phyloP scores from a whole-genome alignment of 352 stramenopile genomes.

The Phytophthora melonis region DNA sequence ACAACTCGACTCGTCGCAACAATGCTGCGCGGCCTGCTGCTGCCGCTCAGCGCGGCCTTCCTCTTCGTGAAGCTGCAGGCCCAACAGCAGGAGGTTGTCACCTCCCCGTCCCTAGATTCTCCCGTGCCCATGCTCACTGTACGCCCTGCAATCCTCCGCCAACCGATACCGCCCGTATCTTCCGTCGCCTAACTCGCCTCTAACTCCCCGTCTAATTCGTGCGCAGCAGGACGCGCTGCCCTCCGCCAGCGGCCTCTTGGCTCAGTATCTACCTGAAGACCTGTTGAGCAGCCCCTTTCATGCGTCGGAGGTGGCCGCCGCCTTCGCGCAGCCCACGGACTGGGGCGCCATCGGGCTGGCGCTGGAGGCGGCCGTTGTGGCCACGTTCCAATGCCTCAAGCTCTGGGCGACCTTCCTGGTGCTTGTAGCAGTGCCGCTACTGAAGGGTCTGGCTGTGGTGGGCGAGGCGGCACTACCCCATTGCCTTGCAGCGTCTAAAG shows the following conservation, averaged over 20 bases:
- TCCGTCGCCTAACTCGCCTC: not conserved
- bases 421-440: slow-evolving; percentile 56
- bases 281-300: slow-evolving; percentile 13
- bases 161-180: not conserved
- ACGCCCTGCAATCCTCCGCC: slow-evolving; percentile 1
- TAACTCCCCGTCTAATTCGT: not conserved
- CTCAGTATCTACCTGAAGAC: slow-evolving; percentile 25
- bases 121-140: slow-evolving; percentile 27
- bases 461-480: slow-evolving; percentile 76
- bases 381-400: slow-evolving; percentile 66
- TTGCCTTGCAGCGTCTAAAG: slow-evolving; percentile 48
- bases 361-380: slow-evolving; percentile 61
- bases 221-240: slow-evolving; percentile 32
- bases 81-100: not conserved
- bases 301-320: slow-evolving; percentile 42
- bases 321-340: slow-evolving; percentile 62
- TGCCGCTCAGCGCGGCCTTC: slow-evolving; percentile 16
- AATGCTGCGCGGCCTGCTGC: slow-evolving; percentile 23
- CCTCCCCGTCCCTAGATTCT: not conserved
- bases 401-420: slow-evolving; percentile 69
- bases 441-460: slow-evolving; percentile 49
- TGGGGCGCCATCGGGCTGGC: slow-evolving; percentile 71
- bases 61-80: slow-evolving; percentile 25
- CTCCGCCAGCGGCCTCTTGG: slow-evolving; percentile 12
- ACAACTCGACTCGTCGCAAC: slow-evolving; percentile 21